Base-by-base conservation (phyloP, 2,329 filamentous ascomycete species). In the Aspergillus cejpii region DNA sequence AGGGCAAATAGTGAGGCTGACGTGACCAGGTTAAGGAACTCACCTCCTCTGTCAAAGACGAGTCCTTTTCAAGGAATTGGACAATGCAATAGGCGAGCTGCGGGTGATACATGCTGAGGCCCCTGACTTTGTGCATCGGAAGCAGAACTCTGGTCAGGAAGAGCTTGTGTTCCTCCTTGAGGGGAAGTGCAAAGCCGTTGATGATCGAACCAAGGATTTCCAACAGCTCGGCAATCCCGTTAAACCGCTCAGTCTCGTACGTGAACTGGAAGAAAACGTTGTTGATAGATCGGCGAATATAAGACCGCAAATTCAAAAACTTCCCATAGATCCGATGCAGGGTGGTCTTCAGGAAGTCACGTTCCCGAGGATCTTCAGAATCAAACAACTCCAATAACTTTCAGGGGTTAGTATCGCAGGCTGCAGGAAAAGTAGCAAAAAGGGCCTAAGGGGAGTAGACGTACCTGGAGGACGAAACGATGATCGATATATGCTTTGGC, bases 211-310 rank as follows among this genome's bases (percentile, higher is more conserved):
- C 92, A 41, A 98, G 75, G 55, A 98, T 98, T 66, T 98, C 92
- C 27, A 98, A 77, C 23, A 98, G 75, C 68, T 98, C 92, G 2
- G 92, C 92, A 61, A 98, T 96, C 43, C 92, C 92, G 60, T 98
- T 98, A 74, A 98, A 97, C 47, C 92, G 81, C 69, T 98, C 92
- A 3, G 92, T 98, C 70, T 98, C 92, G 66, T 98, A 98, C 49
- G 89, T 90, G 68, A 98, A 98, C 65, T 98, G 92, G 78, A 98
- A 98, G 74, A 98, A 98, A 59, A 98, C 92, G 62, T 98, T 97
- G 80, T 98, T 98, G 78, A 98, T 98, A 45, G 92, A 98, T 59
- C 92, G 83, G 63, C 92, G 81, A 63, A 98, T 98, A 68, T 94
- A 98, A 23, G 92, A 97, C 49, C 92, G 84, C 51, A 98, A 77